Base-by-base conservation (phyloP, 371 early-diverging fungal genomes). In the Mortierella sp. region DNA sequence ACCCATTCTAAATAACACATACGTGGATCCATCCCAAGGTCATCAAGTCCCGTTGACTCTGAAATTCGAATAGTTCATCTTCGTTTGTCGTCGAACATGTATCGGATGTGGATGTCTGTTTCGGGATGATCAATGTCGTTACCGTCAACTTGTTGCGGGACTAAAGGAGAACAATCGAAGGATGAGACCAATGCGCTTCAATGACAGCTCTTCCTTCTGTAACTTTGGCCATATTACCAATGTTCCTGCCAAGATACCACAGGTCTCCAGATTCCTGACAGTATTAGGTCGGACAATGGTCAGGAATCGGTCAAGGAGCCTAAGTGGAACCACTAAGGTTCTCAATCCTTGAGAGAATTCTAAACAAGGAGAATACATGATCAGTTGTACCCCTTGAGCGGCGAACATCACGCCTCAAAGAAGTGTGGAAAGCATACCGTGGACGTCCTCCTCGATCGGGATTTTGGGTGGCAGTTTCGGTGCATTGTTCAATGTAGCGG, bases 1-100 rank as follows among this genome's bases (percentile, higher is more conserved):
- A 17, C 19, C 16, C 44, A 16, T 16, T 34, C 10, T 34, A 10
- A 34, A 34, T 10, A 21, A 48, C 49, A 71, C 80, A 74, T 85
- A 89, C 91, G 79, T 95, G 95, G 52, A 95, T 93, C 97, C 97
- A 96, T 16, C 97, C 97, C 39, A 96, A 79, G 1, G 94, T 93
- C 31, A 96, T 79, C 47, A 95, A 70, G n/a, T 94, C 91, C 37
- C 88, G 72, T 25, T 86, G 80, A 54, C 88, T 91, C 60, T 92
- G 90, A 62, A 86, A 88, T 37, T 88, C 90, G 80, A 94, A 90
- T 10, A 96, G 57, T 39, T 94, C 95, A 78, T 94, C 94, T 80
- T 96, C 97, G 51, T 94, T 90, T 52, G 89, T 91, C 0, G 93
- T 95, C 13, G 89, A 88, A 53, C 94, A 95, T 1, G 95, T 94